Base-by-base conservation (phyloP, 208 protist genomes). In the Leishmania aethiopica region DNA sequence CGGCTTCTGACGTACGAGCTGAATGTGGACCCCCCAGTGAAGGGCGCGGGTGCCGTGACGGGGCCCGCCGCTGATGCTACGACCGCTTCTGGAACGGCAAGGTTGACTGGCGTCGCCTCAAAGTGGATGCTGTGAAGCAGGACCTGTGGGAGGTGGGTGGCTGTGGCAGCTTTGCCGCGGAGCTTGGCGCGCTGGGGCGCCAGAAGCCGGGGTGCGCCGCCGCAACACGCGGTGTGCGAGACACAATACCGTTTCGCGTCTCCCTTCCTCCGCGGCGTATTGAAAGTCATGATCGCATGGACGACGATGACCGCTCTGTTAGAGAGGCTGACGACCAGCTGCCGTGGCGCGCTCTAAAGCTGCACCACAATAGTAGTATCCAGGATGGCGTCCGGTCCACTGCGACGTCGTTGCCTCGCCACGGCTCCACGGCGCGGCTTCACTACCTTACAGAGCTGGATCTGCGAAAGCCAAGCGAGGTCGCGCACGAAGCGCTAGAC, bases 211-310 rank as follows among this genome's bases (percentile, higher is more conserved):
- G 15, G 69, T 47, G 42, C 49, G 32, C 45, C 15, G 49, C 72
- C 28, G 75, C 64, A 51, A 69, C 81, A 17, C 28, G 69, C 19
- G 8, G 53, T 13, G 72, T 73, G 45, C 82, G 82, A 4, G 82
- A 85, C 45, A 85, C 82, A 1, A 42, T 85, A 22, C 82, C 82
- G 28, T 85, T 82, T 49, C 77, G 82, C 59, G 82, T 85, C 25
- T 75, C 82, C 1, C 49, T 85, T 64, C 82, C 82, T 28, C 82
- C 7, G 60, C 69, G 71, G 77, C 81, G 77, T 25, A 3, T 78
- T 1, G 28, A 35, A 66, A 81, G 70, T 53, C 35, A 45, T 40
- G 77, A 78, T 25, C 67, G 69, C 81, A 47, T 1, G 13, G 76
- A 80, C 17, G 81, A 84, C 25, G 47, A 45, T 3, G 62, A 42